A percentile compares a stretch with the other conserved stretches of the same genome.
phyloP scores from a whole-genome alignment of 306 rosid genomes.

The Styphnolobium japonicum region DNA sequence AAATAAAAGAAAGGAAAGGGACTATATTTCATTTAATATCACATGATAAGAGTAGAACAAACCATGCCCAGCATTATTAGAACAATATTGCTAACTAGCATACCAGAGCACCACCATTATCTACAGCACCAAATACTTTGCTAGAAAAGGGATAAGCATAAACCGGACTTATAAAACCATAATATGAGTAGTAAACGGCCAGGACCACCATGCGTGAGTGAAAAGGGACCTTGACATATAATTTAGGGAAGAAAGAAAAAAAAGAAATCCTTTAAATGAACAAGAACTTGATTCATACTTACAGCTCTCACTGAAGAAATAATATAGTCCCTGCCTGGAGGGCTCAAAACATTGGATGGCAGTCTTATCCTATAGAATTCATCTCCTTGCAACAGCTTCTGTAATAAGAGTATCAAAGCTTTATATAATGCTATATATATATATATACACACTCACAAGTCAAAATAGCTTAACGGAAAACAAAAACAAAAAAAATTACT shows the following conservation, averaged over 20 bases:
- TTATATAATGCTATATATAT: not conserved
- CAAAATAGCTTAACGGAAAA: not conserved
- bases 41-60: not conserved
- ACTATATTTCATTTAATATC: not conserved
- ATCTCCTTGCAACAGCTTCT: constrained; percentile 72
- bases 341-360: constrained; percentile 70
- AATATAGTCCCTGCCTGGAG: constrained; percentile 69
- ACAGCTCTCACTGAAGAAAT: constrained; percentile 88
- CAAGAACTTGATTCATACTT: constrained; percentile 34
- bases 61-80: not conserved
- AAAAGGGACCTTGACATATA: not conserved
- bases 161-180: constrained; percentile 1
- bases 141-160: constrained; percentile 10
- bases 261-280: not conserved
- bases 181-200: not conserved
- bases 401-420: constrained; percentile 25
- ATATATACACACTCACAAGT: not conserved
- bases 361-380: constrained; percentile 84
- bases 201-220: not conserved
- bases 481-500: constrained; percentile 36
- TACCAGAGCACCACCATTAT: constrained; percentile 2
- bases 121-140: not conserved
- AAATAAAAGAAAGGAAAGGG: not conserved
- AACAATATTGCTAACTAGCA: not conserved
- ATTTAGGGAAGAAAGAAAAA: not conserved